A percentile compares a stretch with the other conserved stretches of the same genome.
Conservation (phyloP, 2,329 filamentous ascomycete species). For the Akanthomyces uredinophilus region DNA sequence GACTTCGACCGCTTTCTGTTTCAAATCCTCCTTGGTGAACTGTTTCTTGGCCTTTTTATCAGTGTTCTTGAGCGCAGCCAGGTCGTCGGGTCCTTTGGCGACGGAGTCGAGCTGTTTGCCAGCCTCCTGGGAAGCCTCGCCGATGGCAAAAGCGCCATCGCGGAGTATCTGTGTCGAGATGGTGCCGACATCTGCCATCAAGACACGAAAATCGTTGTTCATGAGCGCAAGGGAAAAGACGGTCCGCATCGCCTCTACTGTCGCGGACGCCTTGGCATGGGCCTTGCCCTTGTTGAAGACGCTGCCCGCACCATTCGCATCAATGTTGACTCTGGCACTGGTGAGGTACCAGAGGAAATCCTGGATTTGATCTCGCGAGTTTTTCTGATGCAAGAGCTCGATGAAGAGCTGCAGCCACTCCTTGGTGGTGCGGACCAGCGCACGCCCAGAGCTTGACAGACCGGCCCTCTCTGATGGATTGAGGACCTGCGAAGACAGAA, state of each 20-base stretch:
- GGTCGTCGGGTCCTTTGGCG: conserved; percentile 17
- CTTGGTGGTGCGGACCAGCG: conserved; percentile 66
- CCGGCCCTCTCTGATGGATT: conserved; percentile 60
- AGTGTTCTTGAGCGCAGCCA: conserved; percentile 19
- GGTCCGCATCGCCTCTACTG: conserved; percentile 76
- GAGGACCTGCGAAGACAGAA: conserved; percentile 72
- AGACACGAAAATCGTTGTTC: conserved; percentile 84
- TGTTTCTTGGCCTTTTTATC: conserved; percentile 22
- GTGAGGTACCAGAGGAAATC: conserved; percentile 84
- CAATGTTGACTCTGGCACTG: conserved; percentile 57
- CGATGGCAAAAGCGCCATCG: conserved; percentile 77
- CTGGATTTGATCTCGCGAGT: conserved; percentile 77
- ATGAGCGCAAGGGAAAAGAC: conserved; percentile 80
- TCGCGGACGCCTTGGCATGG: conserved; percentile 26
- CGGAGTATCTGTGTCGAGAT: conserved; percentile 80
- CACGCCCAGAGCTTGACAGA: conserved; percentile 71
- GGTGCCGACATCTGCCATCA: conserved; percentile 73
- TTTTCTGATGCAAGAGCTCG: conserved; percentile 77
- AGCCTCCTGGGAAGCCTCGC: conserved; percentile 67
- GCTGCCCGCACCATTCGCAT: conserved; percentile 26
- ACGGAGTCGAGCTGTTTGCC: conserved; percentile 66
- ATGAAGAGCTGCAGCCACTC: conserved; percentile 76
- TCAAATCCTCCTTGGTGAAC: conserved; percentile 60
- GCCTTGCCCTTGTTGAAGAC: conserved; percentile 28
- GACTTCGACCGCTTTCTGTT: conserved; percentile 50